Conservation (phyloP, 805 yeast species). For the Torulaspora franciscae region DNA sequence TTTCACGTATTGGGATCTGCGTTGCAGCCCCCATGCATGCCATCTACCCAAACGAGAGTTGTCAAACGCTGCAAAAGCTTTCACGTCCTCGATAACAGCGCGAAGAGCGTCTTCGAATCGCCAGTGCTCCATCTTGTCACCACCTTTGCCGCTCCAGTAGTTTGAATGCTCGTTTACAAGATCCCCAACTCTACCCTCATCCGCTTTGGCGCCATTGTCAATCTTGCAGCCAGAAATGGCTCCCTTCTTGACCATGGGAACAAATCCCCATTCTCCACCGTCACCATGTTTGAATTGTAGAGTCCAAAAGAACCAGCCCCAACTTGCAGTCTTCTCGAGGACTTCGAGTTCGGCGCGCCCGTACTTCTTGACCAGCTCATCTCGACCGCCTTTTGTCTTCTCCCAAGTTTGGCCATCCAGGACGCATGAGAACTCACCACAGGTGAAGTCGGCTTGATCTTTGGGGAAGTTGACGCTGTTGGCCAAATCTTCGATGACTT, state of each 20-base stretch:
- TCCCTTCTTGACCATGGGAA: conserved; percentile 65
- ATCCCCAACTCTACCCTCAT: conserved; percentile 33
- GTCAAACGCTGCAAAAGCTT: conserved; percentile 61
- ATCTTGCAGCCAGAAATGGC: conserved; percentile 41
- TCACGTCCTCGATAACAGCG: conserved; percentile 69
- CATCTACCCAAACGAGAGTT: conserved; percentile 71
- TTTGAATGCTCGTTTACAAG: conserved; percentile 43
- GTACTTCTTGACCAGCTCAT: conserved; percentile 51
- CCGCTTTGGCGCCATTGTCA: conserved; percentile 18
- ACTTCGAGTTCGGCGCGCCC: conserved; percentile 53
- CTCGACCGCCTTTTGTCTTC: conserved; percentile 44
- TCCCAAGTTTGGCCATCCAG: conserved; percentile 74
- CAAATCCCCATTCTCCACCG: conserved; percentile 97
- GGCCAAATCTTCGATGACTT: conserved; percentile 55
- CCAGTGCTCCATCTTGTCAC: conserved; percentile 69
- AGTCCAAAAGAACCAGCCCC: conserved; percentile 89
- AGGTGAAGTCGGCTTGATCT: conserved; percentile 59
- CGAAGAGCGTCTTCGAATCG: conserved; percentile 74
- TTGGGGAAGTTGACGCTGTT: conserved; percentile 44
- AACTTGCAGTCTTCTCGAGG: conserved; percentile 49
- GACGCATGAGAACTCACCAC: conserved; percentile 91
- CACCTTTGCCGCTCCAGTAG: conserved; percentile 66
- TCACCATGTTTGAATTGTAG: conserved; percentile 79
- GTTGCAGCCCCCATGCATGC: conserved; percentile 59
- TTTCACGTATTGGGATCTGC: conserved; percentile 57